phyloP scores from a whole-genome alignment of 2,329 filamentous ascomycete species.

The Fusarium abutilonis region DNA sequence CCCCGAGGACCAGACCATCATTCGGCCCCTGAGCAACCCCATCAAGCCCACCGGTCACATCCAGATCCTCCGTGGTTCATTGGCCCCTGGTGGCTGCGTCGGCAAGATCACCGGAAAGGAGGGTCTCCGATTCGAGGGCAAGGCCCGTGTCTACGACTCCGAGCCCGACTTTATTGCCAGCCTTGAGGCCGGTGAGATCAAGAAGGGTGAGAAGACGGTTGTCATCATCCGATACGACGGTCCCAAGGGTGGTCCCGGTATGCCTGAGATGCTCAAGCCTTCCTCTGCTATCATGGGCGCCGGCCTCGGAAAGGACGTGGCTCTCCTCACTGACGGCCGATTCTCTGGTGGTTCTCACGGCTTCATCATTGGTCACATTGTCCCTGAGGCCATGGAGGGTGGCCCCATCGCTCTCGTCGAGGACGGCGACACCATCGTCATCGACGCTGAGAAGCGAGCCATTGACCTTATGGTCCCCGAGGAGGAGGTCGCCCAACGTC shows the following conservation, averaged over 20 bases:
- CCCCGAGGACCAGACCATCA: constrained; percentile 81
- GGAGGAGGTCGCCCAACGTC: constrained; percentile 68
- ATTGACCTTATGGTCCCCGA: constrained; percentile 74
- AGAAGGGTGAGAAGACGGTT: constrained; percentile 87
- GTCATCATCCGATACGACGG: constrained; percentile 93
- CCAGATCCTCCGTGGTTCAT: constrained; percentile 85
- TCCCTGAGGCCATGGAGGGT: constrained; percentile 86
- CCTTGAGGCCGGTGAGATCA: constrained; percentile 79
- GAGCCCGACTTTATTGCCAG: constrained; percentile 83
- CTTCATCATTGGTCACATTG: constrained; percentile 88
- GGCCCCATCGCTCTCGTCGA: constrained; percentile 85
- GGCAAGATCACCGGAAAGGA: constrained; percentile 97
- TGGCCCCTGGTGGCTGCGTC: constrained; percentile 86
- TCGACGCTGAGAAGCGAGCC: constrained; percentile 80
- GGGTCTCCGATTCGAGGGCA: constrained; percentile 82
- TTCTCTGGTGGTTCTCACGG: constrained; percentile 86
- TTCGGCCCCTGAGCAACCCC: constrained; percentile 80
- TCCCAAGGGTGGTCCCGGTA: constrained; percentile 91
- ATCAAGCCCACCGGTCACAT: constrained; percentile 90
- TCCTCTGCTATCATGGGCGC: constrained; percentile 92
- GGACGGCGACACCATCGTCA: constrained; percentile 82
- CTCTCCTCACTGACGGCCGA: constrained; percentile 77
- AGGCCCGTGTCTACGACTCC: constrained; percentile 84
- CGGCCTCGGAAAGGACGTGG: constrained; percentile 78
- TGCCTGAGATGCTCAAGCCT: constrained; percentile 97